Base-by-base conservation (phyloP, 2,329 filamentous ascomycete genomes). In the Trichophaea hybrida region DNA sequence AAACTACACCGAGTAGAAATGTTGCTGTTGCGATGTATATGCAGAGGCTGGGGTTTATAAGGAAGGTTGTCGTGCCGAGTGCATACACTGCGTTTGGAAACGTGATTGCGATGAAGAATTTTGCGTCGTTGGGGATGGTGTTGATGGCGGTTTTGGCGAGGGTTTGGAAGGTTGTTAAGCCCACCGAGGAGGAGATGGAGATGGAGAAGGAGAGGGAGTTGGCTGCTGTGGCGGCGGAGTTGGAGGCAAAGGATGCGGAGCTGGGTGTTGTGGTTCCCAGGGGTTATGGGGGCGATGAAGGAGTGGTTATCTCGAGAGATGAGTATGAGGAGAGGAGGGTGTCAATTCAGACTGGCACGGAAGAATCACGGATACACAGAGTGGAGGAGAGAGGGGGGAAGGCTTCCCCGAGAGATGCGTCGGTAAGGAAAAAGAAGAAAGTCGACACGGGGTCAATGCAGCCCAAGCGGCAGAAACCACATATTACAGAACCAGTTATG, bases 91-190 rank as follows among this genome's bases (percentile, higher is more conserved):
- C 80, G 1, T 90, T 91, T 70, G 82, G 82, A 0, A 83, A 83
- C 63, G 73, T 91, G 46, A 74, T 84, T 2, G 82, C 83, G 15
- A 85, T 90, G 70, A 80, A 78, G 37, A 86, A 88, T 68, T 86
- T 86, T 71, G 80, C 86, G 1, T 75, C 81, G 3, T 75, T 91
- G 2, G 87, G 86, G 3, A 74, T 88, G 17, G 76, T 86, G 63
- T 76, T 91, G 7, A 70, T 90, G 50, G 81, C 79, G 17, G 72
- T 80, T 1, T 72, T 90, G 60, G 82, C 83, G 3, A 79, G 80
- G 62, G 72, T 84, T 24, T 72, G 78, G 61, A 61, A 31, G 15
- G 54, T 65, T 6, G 62, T 66, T 35, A 61, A 58, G 58, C 58
- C 49, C 37, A 61, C 61, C 32, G 61, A 56, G n/a, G 58, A 58